Evolutionary conservation across 257 asterid species (phyloP).

Genomic region (Solanum ossicruentum): DNA sequence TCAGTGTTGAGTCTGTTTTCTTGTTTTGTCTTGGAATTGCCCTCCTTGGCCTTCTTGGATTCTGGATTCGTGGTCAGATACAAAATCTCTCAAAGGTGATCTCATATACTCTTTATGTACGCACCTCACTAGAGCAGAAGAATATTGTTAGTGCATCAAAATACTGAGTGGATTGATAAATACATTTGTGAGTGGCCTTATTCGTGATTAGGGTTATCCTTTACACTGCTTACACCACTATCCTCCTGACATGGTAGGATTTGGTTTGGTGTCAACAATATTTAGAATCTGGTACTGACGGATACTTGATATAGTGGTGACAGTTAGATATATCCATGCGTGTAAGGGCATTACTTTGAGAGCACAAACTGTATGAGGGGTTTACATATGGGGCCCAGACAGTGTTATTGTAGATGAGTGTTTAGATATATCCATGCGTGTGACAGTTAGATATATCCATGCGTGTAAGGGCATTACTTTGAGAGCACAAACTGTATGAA

Average conservation of each 20-base stretch:
- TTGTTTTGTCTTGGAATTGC: slow-evolving; percentile 74
- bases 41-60: slow-evolving; percentile 49
- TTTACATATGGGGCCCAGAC: neutral
- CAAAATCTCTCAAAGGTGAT: slow-evolving; percentile 74
- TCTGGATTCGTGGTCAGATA: slow-evolving; percentile 59
- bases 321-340: neutral
- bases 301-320: neutral
- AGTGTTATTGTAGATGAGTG: neutral
- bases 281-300: neutral
- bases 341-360: neutral
- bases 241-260: neutral
- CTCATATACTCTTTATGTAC: neutral
- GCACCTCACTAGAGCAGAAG: neutral
- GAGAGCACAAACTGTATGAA: neutral
- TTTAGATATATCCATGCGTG: neutral
- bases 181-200: neutral
- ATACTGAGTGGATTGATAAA: neutral
- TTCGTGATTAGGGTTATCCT: neutral
- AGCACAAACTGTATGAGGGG: neutral
- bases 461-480: neutral
- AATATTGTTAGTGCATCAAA: neutral
- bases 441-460: neutral
- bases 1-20: slow-evolving; percentile 94
- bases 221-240: neutral
- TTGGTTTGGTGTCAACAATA: neutral